A percentile compares a stretch with the other conserved stretches of the same genome.
These are phyloP conservation scores for Urochloa ruziziensis DNA, from an alignment of 176 grass and related monocot genomes.

Conservation along the genomic window DNA sequence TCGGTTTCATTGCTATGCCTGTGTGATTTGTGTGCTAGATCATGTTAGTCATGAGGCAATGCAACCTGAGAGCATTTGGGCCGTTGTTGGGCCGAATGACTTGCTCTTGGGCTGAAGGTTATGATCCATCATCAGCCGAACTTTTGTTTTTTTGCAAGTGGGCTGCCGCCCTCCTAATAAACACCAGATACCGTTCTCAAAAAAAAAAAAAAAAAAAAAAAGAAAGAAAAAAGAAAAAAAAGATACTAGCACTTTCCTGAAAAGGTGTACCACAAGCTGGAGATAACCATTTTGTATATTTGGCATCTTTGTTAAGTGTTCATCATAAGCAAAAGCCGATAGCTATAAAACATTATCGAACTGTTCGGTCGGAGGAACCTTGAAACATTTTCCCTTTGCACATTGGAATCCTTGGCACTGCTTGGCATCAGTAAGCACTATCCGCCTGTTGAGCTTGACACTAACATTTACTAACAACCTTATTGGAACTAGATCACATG, in stretches of 20 bases:
- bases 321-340: neutral
- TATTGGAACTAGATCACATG: neutral
- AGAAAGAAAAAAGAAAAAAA: too few species aligned
- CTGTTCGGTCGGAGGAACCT: constrained; percentile 26
- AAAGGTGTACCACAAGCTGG: neutral
- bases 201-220: too few species aligned
- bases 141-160: too few species aligned
- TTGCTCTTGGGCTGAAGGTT: too few species aligned
- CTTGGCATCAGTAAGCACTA: neutral
- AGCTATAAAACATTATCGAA: neutral
- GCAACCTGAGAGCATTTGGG: too few species aligned
- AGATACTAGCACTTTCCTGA: neutral
- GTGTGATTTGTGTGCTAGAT: neutral
- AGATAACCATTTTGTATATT: neutral
- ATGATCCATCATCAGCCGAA: too few species aligned
- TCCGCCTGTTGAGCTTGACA: neutral
- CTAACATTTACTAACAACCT: neutral
- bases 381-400: neutral
- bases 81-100: too few species aligned
- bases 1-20: neutral
- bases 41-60: too few species aligned
- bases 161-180: neutral
- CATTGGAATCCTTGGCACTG: neutral
- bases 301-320: neutral
- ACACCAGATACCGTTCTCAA: too few species aligned